Conservation (phyloP, 139 green algal genomes). For the Chlorella sorokiniana region DNA sequence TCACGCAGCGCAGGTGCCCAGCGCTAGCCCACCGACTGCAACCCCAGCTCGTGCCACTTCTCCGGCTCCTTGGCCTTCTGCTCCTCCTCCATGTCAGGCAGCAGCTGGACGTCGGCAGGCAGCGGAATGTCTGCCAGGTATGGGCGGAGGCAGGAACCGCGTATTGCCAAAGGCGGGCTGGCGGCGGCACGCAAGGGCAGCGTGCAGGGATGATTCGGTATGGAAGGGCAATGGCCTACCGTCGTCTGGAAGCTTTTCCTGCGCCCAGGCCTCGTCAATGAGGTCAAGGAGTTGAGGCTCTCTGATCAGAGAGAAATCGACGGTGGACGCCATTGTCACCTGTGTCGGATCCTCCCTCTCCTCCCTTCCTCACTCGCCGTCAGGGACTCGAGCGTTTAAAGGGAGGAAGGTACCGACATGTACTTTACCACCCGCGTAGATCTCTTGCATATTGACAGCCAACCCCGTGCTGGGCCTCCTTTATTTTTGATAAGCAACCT, state of each 20-base stretch:
- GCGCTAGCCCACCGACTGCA: slow-evolving; percentile 14
- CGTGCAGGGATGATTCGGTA: no score
- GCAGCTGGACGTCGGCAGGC: slow-evolving; percentile 12
- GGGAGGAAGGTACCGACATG: background rate
- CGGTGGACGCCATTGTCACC: slow-evolving; percentile 23
- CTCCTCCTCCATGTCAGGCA: slow-evolving; percentile 22
- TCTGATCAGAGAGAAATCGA: slow-evolving; percentile 1
- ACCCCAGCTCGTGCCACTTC: slow-evolving; percentile 43
- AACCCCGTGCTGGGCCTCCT: no score
- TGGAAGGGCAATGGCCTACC: background rate
- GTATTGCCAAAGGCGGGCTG: no score
- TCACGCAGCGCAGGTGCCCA: background rate
- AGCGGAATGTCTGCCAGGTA: slow-evolving; percentile 38
- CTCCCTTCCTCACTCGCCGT: background rate
- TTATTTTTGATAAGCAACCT: background rate
- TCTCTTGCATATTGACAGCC: no score
- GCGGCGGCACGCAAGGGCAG: no score
- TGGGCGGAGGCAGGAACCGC: no score
- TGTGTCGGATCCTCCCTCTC: background rate
- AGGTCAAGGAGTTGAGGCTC: slow-evolving; percentile 39
- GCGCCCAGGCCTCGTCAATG: slow-evolving; percentile 39
- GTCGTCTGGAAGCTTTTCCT: slow-evolving; percentile 40
- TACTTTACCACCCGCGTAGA: background rate
- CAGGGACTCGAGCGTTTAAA: background rate
- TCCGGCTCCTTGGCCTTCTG: slow-evolving; percentile 13